Percentiles rank a stretch among this genome's conserved stretches.
phyloP scores from a whole-genome alignment of 495 filamentous ascomycete species.

The Cladorrhinum samala region DNA sequence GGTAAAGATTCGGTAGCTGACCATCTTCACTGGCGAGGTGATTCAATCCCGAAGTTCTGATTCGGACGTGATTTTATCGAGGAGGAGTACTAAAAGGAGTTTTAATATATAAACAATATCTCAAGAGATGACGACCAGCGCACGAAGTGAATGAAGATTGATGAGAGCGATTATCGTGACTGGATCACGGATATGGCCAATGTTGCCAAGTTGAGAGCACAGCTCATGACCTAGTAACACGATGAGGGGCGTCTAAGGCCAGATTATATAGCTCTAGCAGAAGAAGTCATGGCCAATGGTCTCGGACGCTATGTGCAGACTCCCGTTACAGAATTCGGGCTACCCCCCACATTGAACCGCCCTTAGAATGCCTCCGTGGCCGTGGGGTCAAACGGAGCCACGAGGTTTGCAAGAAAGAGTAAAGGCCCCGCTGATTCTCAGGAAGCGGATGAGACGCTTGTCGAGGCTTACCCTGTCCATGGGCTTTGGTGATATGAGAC shows the following conservation, averaged over 20 bases:
- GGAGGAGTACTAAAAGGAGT: neutral
- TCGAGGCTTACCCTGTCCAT: neutral
- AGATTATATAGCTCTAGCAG: constrained; percentile 36
- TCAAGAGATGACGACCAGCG: constrained; percentile 38
- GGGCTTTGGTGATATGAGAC: neutral
- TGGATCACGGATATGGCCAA: constrained; percentile 23
- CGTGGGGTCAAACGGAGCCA: too few relatives aligned
- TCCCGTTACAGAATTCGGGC: too few relatives aligned
- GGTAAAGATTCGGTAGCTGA: constrained; percentile 33
- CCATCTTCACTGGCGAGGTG: constrained; percentile 31
- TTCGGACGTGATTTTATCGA: neutral
- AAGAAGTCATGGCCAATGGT: too few relatives aligned
- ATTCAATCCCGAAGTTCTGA: neutral
- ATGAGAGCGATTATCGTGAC: constrained; percentile 13
- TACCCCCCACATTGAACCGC: too few relatives aligned
- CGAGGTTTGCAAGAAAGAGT: neutral
- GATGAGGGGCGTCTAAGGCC: constrained; percentile 9
- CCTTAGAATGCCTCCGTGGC: too few relatives aligned
- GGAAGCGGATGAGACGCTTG: constrained; percentile 29
- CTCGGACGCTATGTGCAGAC: too few relatives aligned
- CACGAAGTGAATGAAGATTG: constrained; percentile 16
- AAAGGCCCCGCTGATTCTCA: constrained; percentile 2
- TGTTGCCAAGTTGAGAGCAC: constrained; percentile 27
- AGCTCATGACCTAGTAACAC: constrained; percentile 30
- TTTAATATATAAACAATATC: constrained; percentile 21